phyloP scores from a whole-genome alignment of 257 asterid species.

The Anisodus acutangulus region DNA sequence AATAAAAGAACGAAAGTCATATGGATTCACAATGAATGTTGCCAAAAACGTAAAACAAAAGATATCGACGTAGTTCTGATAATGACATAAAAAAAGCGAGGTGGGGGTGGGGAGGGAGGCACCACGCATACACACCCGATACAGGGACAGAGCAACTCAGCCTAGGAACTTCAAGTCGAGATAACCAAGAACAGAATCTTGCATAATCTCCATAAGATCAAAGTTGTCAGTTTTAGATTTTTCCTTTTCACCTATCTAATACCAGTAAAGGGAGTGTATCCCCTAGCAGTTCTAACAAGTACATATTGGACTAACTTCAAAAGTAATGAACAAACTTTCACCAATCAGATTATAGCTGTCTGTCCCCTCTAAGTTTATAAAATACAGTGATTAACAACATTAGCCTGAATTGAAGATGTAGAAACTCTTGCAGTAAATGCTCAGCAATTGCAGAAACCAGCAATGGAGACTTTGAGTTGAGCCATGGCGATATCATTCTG shows the following conservation, averaged over 20 bases:
- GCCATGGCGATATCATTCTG: slow-evolving; percentile 6
- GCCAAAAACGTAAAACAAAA: background rate
- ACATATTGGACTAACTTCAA: background rate
- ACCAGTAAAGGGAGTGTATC: background rate
- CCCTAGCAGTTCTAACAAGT: background rate
- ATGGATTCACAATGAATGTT: too few relatives aligned
- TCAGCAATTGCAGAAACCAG: background rate
- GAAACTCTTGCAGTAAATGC: background rate
- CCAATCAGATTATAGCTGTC: background rate
- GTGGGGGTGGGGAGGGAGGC: background rate
- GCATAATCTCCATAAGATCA: background rate
- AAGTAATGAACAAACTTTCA: background rate
- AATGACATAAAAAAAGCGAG: background rate
- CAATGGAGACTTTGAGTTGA: slow-evolving; percentile 19
- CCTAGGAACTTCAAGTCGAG: background rate
- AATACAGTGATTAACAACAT: slow-evolving; percentile 7
- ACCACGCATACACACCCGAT: background rate
- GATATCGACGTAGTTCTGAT: background rate
- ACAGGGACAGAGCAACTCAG: background rate
- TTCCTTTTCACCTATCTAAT: background rate
- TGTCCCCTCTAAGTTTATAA: background rate
- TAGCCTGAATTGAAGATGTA: slow-evolving; percentile 1
- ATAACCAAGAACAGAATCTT: background rate
- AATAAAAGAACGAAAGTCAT: too few relatives aligned
- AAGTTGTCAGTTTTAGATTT: background rate